Conservation (phyloP, 768 basidiomycete species). For the Cystobasidium tubakii region DNA sequence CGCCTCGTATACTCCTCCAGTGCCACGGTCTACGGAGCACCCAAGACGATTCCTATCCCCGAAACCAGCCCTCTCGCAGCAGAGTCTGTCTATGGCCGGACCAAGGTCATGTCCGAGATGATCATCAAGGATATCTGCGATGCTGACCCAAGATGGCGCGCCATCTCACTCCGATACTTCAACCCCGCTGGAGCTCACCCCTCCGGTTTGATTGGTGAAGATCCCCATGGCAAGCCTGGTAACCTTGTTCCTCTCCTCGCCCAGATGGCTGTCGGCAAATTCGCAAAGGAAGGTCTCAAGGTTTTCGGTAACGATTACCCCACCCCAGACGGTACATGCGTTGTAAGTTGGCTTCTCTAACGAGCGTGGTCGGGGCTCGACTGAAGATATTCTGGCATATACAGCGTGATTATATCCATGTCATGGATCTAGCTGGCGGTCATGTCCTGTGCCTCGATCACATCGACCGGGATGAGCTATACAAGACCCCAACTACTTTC, state of each 20-base stretch:
- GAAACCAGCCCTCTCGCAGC: constrained; percentile 81
- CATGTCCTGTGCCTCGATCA: constrained; percentile 87
- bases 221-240: constrained; percentile 88
- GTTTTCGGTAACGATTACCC: constrained; percentile 98
- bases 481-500: constrained; percentile 10
- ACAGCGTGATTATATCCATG: constrained; percentile 50
- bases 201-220: constrained; percentile 89
- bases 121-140: constrained; percentile 82
- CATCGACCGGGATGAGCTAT: constrained; percentile 57
- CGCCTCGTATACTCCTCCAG: constrained; percentile 95
- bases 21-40: constrained; percentile 95
- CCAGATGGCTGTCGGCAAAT: constrained; percentile 86
- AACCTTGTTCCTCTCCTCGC: constrained; percentile 89
- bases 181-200: constrained; percentile 99
- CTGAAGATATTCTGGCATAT: neutral
- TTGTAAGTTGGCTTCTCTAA: constrained; percentile 51
- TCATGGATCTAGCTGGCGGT: constrained; percentile 89
- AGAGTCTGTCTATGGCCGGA: constrained; percentile 88
- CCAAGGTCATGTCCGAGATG: constrained; percentile 90
- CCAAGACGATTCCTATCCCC: constrained; percentile 84
- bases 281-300: constrained; percentile 61
- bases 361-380: no score
- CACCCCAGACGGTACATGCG: constrained; percentile 91
- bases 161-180: constrained; percentile 89
- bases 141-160: constrained; percentile 72